Conservation (phyloP, 371 early-diverging fungal species). For the Apophysomyces elegans region DNA sequence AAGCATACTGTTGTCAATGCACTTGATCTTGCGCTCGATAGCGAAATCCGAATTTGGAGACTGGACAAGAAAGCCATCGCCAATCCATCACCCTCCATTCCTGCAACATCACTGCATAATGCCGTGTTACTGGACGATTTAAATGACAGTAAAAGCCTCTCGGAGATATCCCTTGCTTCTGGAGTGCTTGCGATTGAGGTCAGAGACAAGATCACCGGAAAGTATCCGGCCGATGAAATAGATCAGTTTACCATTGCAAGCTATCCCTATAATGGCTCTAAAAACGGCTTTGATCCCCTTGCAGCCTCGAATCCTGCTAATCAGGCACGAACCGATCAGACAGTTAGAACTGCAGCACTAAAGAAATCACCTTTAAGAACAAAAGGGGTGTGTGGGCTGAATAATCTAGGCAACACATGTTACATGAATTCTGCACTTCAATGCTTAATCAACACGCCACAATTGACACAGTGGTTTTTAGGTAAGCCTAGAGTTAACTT, state of each 20-base stretch:
- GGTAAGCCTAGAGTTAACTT: constrained; percentile 3
- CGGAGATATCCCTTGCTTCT: constrained; percentile 53
- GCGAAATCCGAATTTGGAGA: constrained; percentile 21
- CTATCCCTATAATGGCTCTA: neutral
- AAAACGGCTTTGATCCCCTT: neutral
- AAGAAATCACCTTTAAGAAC: neutral
- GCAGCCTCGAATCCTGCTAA: neutral
- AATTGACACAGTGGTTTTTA: constrained; percentile 68
- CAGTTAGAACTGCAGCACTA: neutral
- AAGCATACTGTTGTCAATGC: constrained; percentile 15
- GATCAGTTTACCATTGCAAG: neutral
- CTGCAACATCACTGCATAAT: constrained; percentile 5
- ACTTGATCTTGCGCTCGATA: constrained; percentile 18
- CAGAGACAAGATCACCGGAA: constrained; percentile 2
- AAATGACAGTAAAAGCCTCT: constrained; percentile 6
- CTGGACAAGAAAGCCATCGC: constrained; percentile 1
- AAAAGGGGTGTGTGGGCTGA: constrained; percentile 67
- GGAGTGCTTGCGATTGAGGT: constrained; percentile 33
- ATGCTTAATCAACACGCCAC: constrained; percentile 72
- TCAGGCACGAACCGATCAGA: neutral
- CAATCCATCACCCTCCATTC: constrained; percentile 2
- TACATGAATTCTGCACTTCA: constrained; percentile 89
- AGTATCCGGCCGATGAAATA: neutral
- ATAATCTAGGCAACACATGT: constrained; percentile 89
- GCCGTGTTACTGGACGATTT: constrained; percentile 13